A percentile compares a stretch with the other conserved stretches of the same genome.
Conservation (phyloP, 2,329 filamentous ascomycete species). For the Endocalyx cinctus region DNA sequence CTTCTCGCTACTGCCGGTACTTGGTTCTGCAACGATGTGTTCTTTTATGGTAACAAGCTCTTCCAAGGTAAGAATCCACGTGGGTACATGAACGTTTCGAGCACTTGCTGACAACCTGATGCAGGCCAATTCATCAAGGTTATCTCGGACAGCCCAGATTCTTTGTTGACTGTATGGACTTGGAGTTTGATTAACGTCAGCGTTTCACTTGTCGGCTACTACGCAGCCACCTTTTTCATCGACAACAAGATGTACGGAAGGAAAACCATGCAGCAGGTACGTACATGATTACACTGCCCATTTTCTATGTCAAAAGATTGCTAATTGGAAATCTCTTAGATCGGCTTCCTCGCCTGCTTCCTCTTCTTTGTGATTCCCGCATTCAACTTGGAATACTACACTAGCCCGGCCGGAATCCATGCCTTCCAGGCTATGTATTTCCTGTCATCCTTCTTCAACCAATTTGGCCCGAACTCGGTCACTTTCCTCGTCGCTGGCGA, state of each 20-base stretch:
- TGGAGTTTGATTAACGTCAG: slow-evolving; percentile 92
- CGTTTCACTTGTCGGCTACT: slow-evolving; percentile 84
- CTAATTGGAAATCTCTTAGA: no score
- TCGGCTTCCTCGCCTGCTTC: slow-evolving; percentile 91
- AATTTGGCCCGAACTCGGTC: slow-evolving; percentile 93
- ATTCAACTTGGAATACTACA: slow-evolving; percentile 85
- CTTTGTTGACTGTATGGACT: slow-evolving; percentile 81
- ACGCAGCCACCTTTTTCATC: slow-evolving; percentile 80
- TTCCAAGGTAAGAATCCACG: slow-evolving; percentile 60
- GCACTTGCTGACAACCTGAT: slow-evolving; percentile 5
- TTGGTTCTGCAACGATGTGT: slow-evolving; percentile 97
- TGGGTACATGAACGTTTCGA: background rate
- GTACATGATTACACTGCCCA: slow-evolving; percentile 4
- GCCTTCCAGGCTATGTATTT: slow-evolving; percentile 99
- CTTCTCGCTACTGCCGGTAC: slow-evolving; percentile 79
- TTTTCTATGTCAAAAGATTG: no score
- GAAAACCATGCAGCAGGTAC: slow-evolving; percentile 92
- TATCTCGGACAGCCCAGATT: slow-evolving; percentile 63
- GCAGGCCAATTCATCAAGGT: slow-evolving; percentile 73
- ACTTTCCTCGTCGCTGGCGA: slow-evolving; percentile 96
- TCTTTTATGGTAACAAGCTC: slow-evolving; percentile 99
- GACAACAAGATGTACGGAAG: slow-evolving; percentile 96
- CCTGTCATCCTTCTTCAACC: slow-evolving; percentile 96
- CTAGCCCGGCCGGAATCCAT: slow-evolving; percentile 63
- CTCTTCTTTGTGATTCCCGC: slow-evolving; percentile 88